Base-by-base conservation (phyloP, 2,329 filamentous ascomycete genomes). In the Hirsutella rhossiliensis region DNA sequence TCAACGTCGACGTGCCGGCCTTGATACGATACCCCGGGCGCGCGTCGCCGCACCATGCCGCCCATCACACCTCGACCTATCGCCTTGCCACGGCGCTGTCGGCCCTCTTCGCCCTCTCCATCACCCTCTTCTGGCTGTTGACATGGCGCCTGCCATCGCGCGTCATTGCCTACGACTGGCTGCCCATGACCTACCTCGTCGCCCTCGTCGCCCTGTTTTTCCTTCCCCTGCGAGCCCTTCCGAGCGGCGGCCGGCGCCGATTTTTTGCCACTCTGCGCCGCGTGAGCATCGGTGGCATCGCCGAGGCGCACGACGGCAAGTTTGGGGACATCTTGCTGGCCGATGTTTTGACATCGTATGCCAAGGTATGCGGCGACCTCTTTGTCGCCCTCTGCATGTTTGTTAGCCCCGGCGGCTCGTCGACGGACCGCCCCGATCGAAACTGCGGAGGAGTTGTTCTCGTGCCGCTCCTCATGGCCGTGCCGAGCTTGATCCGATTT, bases 351-450 rank as follows among this genome's bases (percentile, higher is more conserved):
- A 98, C 92, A 37, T 94, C 86, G 56, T 98, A 97, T 62, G 83
- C 90, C 48, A 95, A 94, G 62, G 84, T 96, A 28, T 72, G 94
- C 27, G 90, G 82, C 20, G 92, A 98, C 62, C 67, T 96, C 12
- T 96, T 88, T 60, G 84, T 97, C 44, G 81, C 81, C 40, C 65
- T 88, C 27, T 97, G 88, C 76, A 95, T 96, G 90, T 89, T 94
- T 62, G 77, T 94, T 57, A 76, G 76, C 1, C 65, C 73, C 4
- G 75, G 75, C 4, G 76, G 80, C 37, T 84, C 82, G 42, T 86
- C 87, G 23, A 95, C 88, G 1, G 80, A 80, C 28, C 78, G 80
- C 27, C 89, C 90, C 1, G 82, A 96, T 63, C 78, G 90, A 36
- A 76, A 71, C 43, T 95, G 88, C 59, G 88, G 89, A 51, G 87